Base-by-base conservation (phyloP, 768 basidiomycete species). In the Leccinum subgranulosum region DNA sequence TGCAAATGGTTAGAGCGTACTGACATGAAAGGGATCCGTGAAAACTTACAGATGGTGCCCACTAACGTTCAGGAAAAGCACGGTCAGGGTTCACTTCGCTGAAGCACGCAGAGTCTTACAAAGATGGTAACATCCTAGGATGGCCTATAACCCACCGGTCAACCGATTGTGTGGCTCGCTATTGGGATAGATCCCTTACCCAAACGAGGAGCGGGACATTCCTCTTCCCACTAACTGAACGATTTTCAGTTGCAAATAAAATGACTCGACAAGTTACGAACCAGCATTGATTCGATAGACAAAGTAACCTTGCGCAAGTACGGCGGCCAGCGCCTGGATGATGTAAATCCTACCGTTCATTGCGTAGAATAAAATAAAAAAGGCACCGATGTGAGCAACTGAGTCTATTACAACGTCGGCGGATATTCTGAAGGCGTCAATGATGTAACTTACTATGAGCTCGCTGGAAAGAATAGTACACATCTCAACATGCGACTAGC, bases 251-350 rank as follows among this genome's bases (percentile, higher is more conserved):
- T n/a, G 9, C n/a, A 14, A 6, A 31, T n/a, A 23, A 33, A 34
- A 10, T 21, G 14, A 12, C 8, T 2, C 6, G 1, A 19, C 17
- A 10, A 6, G 10, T 17, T 29, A 56, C 54, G 15, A 11, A 65
- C 63, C 55, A 17, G 49, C 0, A 10, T 65, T 61, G 15, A 64
- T 53, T 17, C 63, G 53, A 27, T 56, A 15, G 12, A 62, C 33
- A 25, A 65, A 61, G 50, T 53, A 64, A 6, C 53, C 59, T 11
- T 64, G 63, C 1, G 55, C 48, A 3, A 19, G 14, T 41, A 48
- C 6, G 48, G 60, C 56, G 46, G 54, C 39, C 7, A 55, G 11
- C 12, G 0, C 10, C 63, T 65, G 33, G 10, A 21, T 19, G 21
- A 17, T n/a, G 31, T 64, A 4, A 65, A 31, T 9, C 34, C 1